Conservation (phyloP, 148 eudicot genomes). For the Amaranthus cruentus region DNA sequence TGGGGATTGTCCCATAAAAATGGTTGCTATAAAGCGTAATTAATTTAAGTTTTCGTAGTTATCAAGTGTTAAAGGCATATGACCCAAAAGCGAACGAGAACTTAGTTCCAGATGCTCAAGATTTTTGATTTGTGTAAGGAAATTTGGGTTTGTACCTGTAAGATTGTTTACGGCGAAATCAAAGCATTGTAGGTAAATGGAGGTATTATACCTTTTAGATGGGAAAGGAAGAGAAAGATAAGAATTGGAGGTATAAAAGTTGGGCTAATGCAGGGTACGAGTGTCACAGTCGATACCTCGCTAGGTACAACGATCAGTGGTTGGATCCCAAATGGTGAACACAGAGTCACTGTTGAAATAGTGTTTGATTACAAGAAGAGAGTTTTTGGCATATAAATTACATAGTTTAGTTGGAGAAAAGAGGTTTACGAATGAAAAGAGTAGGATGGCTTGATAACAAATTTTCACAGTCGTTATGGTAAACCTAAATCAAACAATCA, state of each 20-base stretch:
- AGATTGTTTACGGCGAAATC: constrained; percentile 31
- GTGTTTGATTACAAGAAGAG: constrained; percentile 16
- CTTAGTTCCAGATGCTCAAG: constrained; percentile 21
- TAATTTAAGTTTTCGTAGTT: not conserved
- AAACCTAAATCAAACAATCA: no score
- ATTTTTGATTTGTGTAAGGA: constrained; percentile 30
- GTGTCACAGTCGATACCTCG: constrained; percentile 5
- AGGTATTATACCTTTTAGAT: constrained; percentile 43
- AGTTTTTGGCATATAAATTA: constrained; percentile 13
- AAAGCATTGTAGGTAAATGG: constrained; percentile 30
- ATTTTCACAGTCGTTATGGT: no score
- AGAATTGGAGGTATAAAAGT: constrained; percentile 35
- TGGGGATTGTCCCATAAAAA: not conserved
- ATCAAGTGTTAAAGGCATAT: constrained; percentile 30
- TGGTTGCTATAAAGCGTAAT: not conserved
- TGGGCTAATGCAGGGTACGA: constrained; percentile 7
- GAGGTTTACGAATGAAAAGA: not conserved
- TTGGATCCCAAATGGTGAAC: constrained; percentile 18
- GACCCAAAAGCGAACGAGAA: constrained; percentile 23
- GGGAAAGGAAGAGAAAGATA: constrained; percentile 22
- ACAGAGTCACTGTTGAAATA: constrained; percentile 15
- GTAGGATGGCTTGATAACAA: not conserved
- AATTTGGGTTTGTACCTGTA: constrained; percentile 43
- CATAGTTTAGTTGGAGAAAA: not conserved
- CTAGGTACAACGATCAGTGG: constrained; percentile 17